Evolutionary conservation across 139 green algal species (phyloP).

Genomic region (Coelastrella sp.): DNA sequence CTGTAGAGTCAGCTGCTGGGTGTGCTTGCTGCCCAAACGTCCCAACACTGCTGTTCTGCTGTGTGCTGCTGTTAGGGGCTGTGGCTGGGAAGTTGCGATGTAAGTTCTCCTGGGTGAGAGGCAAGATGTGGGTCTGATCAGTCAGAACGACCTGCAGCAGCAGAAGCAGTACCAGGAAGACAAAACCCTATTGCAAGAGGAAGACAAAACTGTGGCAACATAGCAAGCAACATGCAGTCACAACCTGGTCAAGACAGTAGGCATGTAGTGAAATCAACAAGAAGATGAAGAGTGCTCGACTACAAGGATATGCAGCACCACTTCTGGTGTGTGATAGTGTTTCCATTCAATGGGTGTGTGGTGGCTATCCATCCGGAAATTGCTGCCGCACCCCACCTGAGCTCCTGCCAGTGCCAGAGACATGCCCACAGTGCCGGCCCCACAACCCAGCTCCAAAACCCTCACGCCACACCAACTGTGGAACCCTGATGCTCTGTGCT

Average conservation of each 20-base stretch:
- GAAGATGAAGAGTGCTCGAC: too few species aligned
- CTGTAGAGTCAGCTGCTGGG: background rate
- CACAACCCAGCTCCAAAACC: conserved; percentile 37
- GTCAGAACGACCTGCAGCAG: conserved; percentile 31
- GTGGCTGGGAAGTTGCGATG: conserved; percentile 50
- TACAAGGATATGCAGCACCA: too few species aligned
- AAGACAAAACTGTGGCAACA: too few species aligned
- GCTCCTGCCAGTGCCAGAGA: conserved; percentile 40
- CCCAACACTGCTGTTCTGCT: background rate
- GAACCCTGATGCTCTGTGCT: background rate
- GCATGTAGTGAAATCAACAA: too few species aligned
- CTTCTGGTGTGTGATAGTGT: too few species aligned
- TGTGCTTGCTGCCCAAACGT: conserved; percentile 1
- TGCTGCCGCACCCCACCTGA: background rate
- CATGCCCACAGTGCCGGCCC: conserved; percentile 39
- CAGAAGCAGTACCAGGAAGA: too few species aligned
- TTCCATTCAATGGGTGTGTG: too few species aligned
- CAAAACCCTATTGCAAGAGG: too few species aligned
- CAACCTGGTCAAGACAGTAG: too few species aligned
- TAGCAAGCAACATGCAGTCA: too few species aligned
- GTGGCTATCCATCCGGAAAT: background rate
- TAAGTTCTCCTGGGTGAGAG: conserved; percentile 54
- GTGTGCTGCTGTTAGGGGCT: background rate
- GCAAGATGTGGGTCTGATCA: conserved; percentile 56
- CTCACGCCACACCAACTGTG: conserved; percentile 13